These are phyloP conservation scores for Pseudozyma pruni DNA, from an alignment of 1,284 basidiomycete genomes.

Conservation along the genomic window DNA sequence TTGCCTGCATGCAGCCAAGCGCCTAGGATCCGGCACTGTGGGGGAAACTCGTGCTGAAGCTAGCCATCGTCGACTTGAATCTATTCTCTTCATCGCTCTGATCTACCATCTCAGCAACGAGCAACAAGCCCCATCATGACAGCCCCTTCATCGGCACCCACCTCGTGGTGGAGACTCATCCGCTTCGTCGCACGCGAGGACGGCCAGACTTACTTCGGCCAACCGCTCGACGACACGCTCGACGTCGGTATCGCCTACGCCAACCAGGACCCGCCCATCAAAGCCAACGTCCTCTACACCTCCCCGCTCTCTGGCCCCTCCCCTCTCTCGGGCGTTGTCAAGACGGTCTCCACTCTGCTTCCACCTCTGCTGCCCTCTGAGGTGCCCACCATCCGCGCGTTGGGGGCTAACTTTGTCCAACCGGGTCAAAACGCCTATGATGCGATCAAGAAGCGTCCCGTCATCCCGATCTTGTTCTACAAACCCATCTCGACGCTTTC, in stretches of 20 bases:
- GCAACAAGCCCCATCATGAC: no score
- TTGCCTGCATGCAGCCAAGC: not conserved
- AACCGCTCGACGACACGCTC: constrained; percentile 39
- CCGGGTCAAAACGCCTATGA: constrained; percentile 26
- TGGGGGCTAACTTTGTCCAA: constrained; percentile 52
- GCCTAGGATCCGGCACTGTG: not conserved
- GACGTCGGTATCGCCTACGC: constrained; percentile 50
- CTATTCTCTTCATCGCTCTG: not conserved
- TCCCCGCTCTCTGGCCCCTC: constrained; percentile 16
- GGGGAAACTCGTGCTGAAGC: not conserved
- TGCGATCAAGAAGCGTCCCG: constrained; percentile 33
- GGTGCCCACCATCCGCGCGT: constrained; percentile 30
- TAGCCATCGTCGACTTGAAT: no score
- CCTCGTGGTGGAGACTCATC: constrained; percentile 51
- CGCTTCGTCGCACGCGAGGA: constrained; percentile 59
- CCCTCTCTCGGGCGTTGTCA: constrained; percentile 26
- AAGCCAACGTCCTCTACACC: constrained; percentile 30
- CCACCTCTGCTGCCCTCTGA: constrained; percentile 28
- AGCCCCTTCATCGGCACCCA: constrained; percentile 1
- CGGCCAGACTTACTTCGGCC: constrained; percentile 44
- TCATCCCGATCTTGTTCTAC: constrained; percentile 57
- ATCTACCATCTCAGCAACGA: not conserved
- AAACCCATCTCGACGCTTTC: constrained; percentile 40
- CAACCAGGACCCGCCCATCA: constrained; percentile 7
- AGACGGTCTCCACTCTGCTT: constrained; percentile 45